Evolutionary conservation across 179 eudicot genomes (phyloP).

Genomic region (Beta lomatogona): DNA sequence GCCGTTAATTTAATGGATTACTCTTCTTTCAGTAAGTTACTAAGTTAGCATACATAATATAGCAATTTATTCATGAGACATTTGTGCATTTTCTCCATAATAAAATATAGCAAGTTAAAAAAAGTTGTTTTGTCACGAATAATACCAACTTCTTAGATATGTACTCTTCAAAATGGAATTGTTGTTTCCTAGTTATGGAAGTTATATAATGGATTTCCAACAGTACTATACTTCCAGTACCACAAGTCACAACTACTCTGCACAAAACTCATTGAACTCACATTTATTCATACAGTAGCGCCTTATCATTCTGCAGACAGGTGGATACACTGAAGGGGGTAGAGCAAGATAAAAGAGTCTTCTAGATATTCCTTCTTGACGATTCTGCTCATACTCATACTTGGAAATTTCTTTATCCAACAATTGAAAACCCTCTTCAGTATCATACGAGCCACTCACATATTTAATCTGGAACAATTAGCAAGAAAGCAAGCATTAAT

Average conservation of each 20-base stretch:
- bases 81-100: background rate
- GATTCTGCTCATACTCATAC: constrained; percentile 59
- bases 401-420: constrained; percentile 73
- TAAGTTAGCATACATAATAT: background rate
- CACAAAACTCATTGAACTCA: constrained; percentile 39
- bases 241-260: background rate
- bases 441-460: constrained; percentile 84
- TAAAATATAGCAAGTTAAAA: background rate
- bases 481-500: constrained; percentile 21
- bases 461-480: constrained; percentile 67
- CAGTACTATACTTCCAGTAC: background rate
- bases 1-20: too few species aligned
- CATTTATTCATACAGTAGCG: constrained; percentile 69
- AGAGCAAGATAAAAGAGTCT: constrained; percentile 97
- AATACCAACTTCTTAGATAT: background rate
- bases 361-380: constrained; percentile 63
- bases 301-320: constrained; percentile 96
- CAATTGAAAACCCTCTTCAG: constrained; percentile 72
- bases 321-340: constrained; percentile 98
- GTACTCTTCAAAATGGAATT: background rate
- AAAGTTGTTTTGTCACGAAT: background rate
- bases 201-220: background rate
- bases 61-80: background rate
- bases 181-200: background rate
- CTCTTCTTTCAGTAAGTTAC: background rate